A percentile compares a stretch with the other conserved stretches of the same genome.
These are phyloP conservation scores for Fusarium luffae DNA, from an alignment of 2,329 filamentous ascomycete genomes.

Conservation along the genomic window DNA sequence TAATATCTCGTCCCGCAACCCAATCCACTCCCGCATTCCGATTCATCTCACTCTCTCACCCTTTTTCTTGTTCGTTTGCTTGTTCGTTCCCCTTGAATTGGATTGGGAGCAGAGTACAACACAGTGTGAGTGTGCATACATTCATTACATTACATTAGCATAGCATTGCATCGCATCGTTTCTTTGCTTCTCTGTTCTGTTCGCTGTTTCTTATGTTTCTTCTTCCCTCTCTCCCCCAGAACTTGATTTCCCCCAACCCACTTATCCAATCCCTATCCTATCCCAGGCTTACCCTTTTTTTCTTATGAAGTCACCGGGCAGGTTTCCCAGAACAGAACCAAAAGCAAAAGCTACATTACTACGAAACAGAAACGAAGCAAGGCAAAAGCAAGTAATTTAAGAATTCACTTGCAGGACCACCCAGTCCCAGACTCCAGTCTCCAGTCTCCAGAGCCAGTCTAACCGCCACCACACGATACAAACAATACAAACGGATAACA, in stretches of 20 bases:
- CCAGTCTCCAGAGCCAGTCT: constrained; percentile 13
- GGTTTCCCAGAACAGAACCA: constrained; percentile 27
- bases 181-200: constrained; percentile 1
- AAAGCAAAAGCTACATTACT: constrained; percentile 15
- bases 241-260: constrained; percentile 35
- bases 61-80: constrained; percentile 9
- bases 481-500: constrained; percentile 1
- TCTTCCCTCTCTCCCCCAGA: constrained; percentile 15
- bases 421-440: neutral
- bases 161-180: neutral
- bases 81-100: constrained; percentile 23
- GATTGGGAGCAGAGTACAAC: constrained; percentile 4
- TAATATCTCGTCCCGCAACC: constrained; percentile 29
- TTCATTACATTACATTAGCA: neutral
- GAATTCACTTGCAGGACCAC: constrained; percentile 26
- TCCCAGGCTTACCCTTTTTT: constrained; percentile 18
- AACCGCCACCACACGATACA: constrained; percentile 27
- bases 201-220: constrained; percentile 16
- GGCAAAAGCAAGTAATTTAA: constrained; percentile 29
- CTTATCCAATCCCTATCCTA: constrained; percentile 19
- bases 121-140: constrained; percentile 31
- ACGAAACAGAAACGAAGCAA: constrained; percentile 26
- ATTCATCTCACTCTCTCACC: constrained; percentile 29
- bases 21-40: constrained; percentile 34
- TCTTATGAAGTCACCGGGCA: constrained; percentile 30